Conservation (phyloP, 2,329 filamentous ascomycete genomes). For the Corynespora cassiicola region DNA sequence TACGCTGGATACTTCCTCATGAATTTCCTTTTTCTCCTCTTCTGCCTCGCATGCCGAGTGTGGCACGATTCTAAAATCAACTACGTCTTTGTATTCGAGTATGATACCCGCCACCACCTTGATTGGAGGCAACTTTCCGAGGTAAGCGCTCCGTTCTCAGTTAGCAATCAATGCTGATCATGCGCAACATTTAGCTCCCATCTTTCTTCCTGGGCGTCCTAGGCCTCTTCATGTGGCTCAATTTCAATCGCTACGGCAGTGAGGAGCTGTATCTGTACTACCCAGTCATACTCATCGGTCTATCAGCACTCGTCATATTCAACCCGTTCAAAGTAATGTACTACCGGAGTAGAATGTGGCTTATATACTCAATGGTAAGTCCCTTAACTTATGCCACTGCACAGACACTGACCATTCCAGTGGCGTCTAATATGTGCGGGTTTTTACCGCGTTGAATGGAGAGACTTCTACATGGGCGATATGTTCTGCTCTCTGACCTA, state of each 20-base stretch:
- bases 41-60: slow-evolving; percentile 81
- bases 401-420: slow-evolving; percentile 60
- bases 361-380: slow-evolving; percentile 85
- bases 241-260: slow-evolving; percentile 75
- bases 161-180: too few species aligned
- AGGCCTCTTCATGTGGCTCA: slow-evolving; percentile 86
- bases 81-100: slow-evolving; percentile 96
- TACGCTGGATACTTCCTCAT: slow-evolving; percentile 93
- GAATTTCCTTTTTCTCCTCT: slow-evolving; percentile 80
- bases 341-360: slow-evolving; percentile 80
- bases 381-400: too few species aligned
- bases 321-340: slow-evolving; percentile 78
- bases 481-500: slow-evolving; percentile 98
- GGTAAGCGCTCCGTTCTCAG: slow-evolving; percentile 45
- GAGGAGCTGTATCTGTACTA: slow-evolving; percentile 81
- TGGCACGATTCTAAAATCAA: slow-evolving; percentile 91
- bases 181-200: slow-evolving; percentile 64
- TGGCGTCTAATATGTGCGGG: slow-evolving; percentile 87
- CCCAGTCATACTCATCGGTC: slow-evolving; percentile 77
- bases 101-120: slow-evolving; percentile 82
- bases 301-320: slow-evolving; percentile 74
- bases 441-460: slow-evolving; percentile 91
- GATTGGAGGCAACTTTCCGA: slow-evolving; percentile 90
- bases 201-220: slow-evolving; percentile 79
- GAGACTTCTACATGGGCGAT: slow-evolving; percentile 96